These are phyloP conservation scores for Ophiorrhiza pumila DNA, from an alignment of 257 asterid species.

Conservation along the genomic window DNA sequence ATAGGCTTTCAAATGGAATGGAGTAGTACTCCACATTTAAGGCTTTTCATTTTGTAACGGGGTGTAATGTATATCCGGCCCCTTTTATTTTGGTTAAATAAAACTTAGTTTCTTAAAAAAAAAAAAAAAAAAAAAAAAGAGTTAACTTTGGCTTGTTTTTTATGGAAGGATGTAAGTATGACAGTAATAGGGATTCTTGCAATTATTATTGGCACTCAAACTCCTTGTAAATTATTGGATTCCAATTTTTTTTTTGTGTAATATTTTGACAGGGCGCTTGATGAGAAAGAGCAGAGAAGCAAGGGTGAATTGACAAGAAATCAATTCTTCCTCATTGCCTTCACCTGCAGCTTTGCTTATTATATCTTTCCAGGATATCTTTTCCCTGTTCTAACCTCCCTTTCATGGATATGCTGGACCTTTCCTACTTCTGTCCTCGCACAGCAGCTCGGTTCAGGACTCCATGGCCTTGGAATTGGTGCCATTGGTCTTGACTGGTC, in stretches of 20 bases:
- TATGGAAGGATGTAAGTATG: too few relatives aligned
- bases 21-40: too few relatives aligned
- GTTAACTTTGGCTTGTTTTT: too few relatives aligned
- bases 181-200: too few relatives aligned
- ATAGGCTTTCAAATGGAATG: too few relatives aligned
- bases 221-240: neutral
- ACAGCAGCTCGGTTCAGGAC: slow-evolving; percentile 96
- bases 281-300: slow-evolving; percentile 73
- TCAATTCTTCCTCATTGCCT: slow-evolving; percentile 86
- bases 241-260: neutral
- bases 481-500: slow-evolving; percentile 96
- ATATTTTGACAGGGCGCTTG: slow-evolving; percentile 65
- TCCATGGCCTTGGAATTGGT: slow-evolving; percentile 88
- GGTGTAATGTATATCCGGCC: too few relatives aligned
- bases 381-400: slow-evolving; percentile 71
- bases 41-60: too few relatives aligned
- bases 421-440: slow-evolving; percentile 62
- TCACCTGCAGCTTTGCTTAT: slow-evolving; percentile 82
- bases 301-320: slow-evolving; percentile 66
- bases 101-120: too few relatives aligned
- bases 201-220: neutral
- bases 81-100: too few relatives aligned
- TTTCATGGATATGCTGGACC: slow-evolving; percentile 95
- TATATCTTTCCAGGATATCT: slow-evolving; percentile 89
- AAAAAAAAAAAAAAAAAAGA: too few relatives aligned